Evolutionary conservation across 2,329 filamentous ascomycete species (phyloP).

Genomic region (Trichoderma hamatum): DNA sequence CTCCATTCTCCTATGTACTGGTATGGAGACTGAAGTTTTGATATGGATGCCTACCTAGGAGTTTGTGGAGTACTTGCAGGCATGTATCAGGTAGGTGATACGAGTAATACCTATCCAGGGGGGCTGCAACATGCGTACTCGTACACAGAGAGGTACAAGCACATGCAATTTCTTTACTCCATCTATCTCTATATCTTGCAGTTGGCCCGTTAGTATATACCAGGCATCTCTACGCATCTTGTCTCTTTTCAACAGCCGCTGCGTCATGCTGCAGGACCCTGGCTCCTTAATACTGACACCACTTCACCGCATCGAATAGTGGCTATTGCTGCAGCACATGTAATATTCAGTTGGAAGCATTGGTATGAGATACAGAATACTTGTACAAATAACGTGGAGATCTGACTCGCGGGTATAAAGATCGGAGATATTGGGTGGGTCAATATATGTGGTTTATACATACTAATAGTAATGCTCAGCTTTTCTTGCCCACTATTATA

Average conservation of each 20-base stretch:
- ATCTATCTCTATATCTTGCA: neutral
- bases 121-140: neutral
- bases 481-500: neutral
- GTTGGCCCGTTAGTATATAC: neutral
- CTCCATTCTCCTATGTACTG: neutral
- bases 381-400: neutral
- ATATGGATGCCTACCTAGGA: neutral
- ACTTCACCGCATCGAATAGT: neutral
- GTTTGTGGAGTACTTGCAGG: neutral
- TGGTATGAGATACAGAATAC: neutral
- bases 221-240: neutral
- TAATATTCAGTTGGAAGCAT: neutral
- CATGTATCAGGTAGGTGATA: neutral
- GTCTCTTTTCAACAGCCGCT: neutral
- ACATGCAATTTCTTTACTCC: neutral
- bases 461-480: neutral
- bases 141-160: neutral
- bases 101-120: neutral
- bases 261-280: constrained; percentile 14
- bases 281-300: neutral
- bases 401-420: neutral
- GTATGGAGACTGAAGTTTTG: neutral
- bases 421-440: constrained; percentile 9
- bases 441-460: neutral
- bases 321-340: neutral